A percentile compares a stretch with the other conserved stretches of the same genome.
These are phyloP conservation scores for Hibiscus mutabilis DNA, from an alignment of 345 rosid genomes.

Conservation along the genomic window DNA sequence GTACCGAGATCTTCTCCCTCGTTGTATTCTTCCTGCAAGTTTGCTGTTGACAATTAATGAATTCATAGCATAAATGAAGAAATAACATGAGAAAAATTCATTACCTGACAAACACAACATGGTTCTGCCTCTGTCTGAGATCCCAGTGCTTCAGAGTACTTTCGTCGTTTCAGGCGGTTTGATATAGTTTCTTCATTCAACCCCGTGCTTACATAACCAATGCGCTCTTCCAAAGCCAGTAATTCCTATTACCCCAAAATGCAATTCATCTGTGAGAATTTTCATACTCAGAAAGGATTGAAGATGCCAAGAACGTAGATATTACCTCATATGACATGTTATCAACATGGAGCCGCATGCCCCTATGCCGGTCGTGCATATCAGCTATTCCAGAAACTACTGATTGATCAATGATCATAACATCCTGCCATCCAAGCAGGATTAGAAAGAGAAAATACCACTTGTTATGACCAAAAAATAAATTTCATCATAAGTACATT, in stretches of 20 bases:
- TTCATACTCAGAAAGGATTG: neutral
- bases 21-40: slow-evolving; percentile 55
- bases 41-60: neutral
- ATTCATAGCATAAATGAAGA: neutral
- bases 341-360: slow-evolving; percentile 94
- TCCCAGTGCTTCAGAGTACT: slow-evolving; percentile 15
- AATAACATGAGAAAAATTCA: neutral
- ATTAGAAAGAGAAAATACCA: slow-evolving; percentile 4
- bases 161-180: slow-evolving; percentile 39
- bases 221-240: slow-evolving; percentile 78
- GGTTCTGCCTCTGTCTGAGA: slow-evolving; percentile 57
- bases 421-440: slow-evolving; percentile 44
- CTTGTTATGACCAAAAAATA: neutral
- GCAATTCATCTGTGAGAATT: neutral
- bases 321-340: slow-evolving; percentile 94
- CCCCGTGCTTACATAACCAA: slow-evolving; percentile 87
- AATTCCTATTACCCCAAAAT: slow-evolving; percentile 52
- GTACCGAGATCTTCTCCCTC: slow-evolving; percentile 60
- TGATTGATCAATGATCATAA: slow-evolving; percentile 77
- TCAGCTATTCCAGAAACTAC: slow-evolving; percentile 54
- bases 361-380: slow-evolving; percentile 73
- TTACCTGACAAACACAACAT: slow-evolving; percentile 87
- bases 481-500: too few relatives aligned
- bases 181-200: slow-evolving; percentile 60
- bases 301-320: neutral